These are phyloP conservation scores for Neoascochyta sp. DNA, from an alignment of 2,329 filamentous ascomycete genomes.

Conservation along the genomic window DNA sequence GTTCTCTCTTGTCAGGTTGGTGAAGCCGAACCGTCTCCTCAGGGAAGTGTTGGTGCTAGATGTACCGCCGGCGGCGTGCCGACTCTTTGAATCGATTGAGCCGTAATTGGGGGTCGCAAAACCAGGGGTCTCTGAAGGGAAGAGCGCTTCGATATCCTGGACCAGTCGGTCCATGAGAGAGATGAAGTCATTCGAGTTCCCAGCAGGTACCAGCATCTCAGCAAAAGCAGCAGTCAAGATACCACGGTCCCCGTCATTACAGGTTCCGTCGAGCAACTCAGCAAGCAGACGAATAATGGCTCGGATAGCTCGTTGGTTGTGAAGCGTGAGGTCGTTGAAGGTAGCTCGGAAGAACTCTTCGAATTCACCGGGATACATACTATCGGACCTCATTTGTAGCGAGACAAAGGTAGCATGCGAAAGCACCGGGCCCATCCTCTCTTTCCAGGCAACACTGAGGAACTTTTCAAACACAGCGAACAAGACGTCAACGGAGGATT, in stretches of 20 bases:
- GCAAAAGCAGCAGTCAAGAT: constrained; percentile 85
- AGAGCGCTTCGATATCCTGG: constrained; percentile 84
- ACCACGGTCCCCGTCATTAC: constrained; percentile 86
- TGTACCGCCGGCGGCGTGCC: constrained; percentile 66
- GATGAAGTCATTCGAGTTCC: constrained; percentile 76
- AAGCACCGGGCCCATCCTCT: constrained; percentile 82
- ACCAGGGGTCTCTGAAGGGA: constrained; percentile 59
- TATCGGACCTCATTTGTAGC: constrained; percentile 63
- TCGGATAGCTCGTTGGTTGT: constrained; percentile 71
- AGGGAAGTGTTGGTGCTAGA: constrained; percentile 85
- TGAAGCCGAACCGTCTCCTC: constrained; percentile 77
- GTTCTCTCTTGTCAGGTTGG: constrained; percentile 71
- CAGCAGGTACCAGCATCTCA: constrained; percentile 76
- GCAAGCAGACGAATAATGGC: constrained; percentile 80
- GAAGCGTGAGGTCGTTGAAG: constrained; percentile 52
- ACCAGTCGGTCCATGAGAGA: constrained; percentile 85
- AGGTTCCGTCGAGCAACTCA: constrained; percentile 82
- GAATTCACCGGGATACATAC: constrained; percentile 68
- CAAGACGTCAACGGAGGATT: constrained; percentile 76
- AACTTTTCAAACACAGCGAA: constrained; percentile 96
- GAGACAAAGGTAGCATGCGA: constrained; percentile 66
- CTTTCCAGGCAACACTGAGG: constrained; percentile 78
- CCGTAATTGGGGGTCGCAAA: constrained; percentile 52
- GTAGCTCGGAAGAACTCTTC: constrained; percentile 56
- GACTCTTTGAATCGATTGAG: constrained; percentile 55